Percentiles rank a stretch among this genome's conserved stretches.
Conservation (phyloP, 306 rosid genomes). For the Macrotyloma uniflorum region DNA sequence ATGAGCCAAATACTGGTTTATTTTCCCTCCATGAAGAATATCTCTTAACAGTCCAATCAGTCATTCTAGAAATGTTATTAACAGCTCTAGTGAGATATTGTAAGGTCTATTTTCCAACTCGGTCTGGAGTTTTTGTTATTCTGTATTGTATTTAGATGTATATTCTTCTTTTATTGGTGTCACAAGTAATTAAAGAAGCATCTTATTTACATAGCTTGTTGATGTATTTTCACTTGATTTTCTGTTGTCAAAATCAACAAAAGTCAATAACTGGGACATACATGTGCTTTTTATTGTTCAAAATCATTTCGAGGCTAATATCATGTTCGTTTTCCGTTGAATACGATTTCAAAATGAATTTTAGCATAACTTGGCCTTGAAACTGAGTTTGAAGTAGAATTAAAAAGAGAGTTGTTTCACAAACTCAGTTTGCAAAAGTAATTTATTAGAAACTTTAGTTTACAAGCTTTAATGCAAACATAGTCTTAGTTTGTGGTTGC, state of each 20-base stretch:
- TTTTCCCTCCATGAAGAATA: neutral
- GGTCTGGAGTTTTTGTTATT: neutral
- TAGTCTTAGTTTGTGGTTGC: slow-evolving; percentile 20
- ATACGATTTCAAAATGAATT: too few species aligned
- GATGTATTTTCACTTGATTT: neutral
- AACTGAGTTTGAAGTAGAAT: too few species aligned
- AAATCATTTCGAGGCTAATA: neutral
- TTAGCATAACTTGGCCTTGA: too few species aligned
- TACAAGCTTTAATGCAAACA: too few species aligned
- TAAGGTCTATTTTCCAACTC: neutral
- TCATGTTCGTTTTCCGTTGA: neutral
- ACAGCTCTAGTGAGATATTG: neutral
- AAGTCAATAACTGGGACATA: neutral
- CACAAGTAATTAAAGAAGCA: neutral
- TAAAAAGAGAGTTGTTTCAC: too few species aligned
- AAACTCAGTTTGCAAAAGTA: too few species aligned
- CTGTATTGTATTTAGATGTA: neutral
- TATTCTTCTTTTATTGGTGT: neutral
- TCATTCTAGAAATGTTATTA: neutral
- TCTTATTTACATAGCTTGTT: neutral
- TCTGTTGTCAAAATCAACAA: slow-evolving; percentile 1
- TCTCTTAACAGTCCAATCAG: neutral
- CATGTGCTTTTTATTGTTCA: neutral
- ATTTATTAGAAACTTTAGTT: neutral
- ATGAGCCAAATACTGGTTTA: neutral